These are phyloP conservation scores for Sphaerulina musiva DNA, from an alignment of 2,329 filamentous ascomycete species.

Conservation along the genomic window DNA sequence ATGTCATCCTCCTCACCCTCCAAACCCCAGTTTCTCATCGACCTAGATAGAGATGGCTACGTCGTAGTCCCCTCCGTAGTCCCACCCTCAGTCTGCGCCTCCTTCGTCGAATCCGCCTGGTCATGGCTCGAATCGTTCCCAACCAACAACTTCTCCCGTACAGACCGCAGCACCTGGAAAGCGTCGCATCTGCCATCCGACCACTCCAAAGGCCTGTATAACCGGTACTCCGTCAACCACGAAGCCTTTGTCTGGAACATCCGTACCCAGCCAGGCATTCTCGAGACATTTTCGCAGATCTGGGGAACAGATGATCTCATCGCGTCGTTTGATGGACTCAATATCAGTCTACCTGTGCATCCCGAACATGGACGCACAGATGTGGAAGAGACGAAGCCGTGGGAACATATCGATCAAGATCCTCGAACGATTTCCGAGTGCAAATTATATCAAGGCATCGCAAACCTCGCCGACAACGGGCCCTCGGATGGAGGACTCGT, in stretches of 20 bases:
- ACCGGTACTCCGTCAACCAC: conserved; percentile 23
- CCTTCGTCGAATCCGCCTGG: conserved; percentile 13
- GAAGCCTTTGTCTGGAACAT: conserved; percentile 27
- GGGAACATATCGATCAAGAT: conserved; percentile 22
- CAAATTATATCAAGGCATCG: conserved; percentile 24
- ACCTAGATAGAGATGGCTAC: conserved; percentile 20
- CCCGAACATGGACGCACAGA: conserved; percentile 15
- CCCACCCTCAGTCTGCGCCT: conserved; percentile 11
- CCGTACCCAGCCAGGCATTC: conserved; percentile 22
- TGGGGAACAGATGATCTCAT: conserved; percentile 27
- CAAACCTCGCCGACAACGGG: conserved; percentile 38
- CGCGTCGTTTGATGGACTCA: conserved; percentile 25
- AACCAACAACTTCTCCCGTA: conserved; percentile 19
- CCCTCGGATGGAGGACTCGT: conserved; percentile 44
- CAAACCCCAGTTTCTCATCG: conserved; percentile 16
- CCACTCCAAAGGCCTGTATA: conserved; percentile 18
- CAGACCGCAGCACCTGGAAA: conserved; percentile 19
- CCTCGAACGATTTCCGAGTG: conserved; percentile 18
- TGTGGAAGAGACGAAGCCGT: conserved; percentile 12
- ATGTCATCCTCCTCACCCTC: background rate
- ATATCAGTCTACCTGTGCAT: conserved; percentile 22
- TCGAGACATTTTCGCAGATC: conserved; percentile 20
- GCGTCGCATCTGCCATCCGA: conserved; percentile 16
- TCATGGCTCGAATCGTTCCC: conserved; percentile 18
- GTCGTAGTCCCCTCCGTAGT: conserved; percentile 18